phyloP scores from a whole-genome alignment of 257 asterid species.

The Plantago major region DNA sequence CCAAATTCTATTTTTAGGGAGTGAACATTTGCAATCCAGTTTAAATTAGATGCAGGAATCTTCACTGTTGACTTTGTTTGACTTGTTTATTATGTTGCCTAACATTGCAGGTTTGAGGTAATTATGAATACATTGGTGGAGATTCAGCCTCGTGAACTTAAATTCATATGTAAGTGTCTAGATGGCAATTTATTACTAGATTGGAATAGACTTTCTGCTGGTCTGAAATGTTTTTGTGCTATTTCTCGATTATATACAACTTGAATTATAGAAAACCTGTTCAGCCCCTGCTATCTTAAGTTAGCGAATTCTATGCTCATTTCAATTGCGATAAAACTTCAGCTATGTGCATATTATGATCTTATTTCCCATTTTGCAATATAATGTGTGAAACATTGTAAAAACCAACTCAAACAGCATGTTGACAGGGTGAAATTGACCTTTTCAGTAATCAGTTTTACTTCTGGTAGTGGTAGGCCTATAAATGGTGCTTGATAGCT shows the following conservation, averaged over 20 bases:
- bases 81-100: not conserved
- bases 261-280: no score
- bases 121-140: constrained; percentile 41
- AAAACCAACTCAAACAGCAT: not conserved
- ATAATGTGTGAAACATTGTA: not conserved
- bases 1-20: no score
- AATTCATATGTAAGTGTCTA: constrained; percentile 53
- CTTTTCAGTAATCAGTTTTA: no score
- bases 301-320: no score
- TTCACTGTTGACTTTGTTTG: not conserved
- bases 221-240: not conserved
- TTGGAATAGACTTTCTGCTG: not conserved
- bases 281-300: no score
- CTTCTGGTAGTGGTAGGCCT: no score
- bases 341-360: not conserved
- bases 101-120: not conserved
- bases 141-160: constrained; percentile 75
- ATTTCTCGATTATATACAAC: no score
- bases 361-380: not conserved
- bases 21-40: no score
- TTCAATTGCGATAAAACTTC: no score
- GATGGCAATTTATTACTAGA: not conserved
- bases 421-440: not conserved
- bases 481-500: not conserved
- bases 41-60: no score